Conservation (phyloP, 345 rosid species). For the Gossypium bickii region DNA sequence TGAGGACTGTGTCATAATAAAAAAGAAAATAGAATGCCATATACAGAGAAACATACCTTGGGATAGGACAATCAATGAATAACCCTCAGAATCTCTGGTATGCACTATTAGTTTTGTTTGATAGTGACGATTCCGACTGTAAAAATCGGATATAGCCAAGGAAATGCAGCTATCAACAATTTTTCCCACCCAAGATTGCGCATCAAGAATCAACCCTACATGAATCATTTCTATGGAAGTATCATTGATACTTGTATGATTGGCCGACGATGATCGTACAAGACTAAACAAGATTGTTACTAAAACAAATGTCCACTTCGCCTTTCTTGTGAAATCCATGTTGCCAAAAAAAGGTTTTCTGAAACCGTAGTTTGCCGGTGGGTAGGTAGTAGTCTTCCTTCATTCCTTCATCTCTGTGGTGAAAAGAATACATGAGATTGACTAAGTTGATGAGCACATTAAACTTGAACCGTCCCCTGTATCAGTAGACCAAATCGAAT, state of each 20-base stretch:
- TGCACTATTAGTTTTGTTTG: not conserved
- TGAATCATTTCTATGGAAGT: not conserved
- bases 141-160: constrained; percentile 12
- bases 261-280: not conserved
- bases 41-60: not conserved
- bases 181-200: constrained; percentile 2
- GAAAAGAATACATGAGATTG: no score
- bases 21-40: no score
- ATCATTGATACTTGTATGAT: not conserved
- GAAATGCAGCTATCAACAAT: constrained; percentile 1
- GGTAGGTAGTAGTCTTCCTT: no score
- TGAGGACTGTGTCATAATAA: no score
- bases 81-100: constrained; percentile 10
- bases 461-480: no score
- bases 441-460: no score
- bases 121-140: not conserved
- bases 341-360: no score
- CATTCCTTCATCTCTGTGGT: no score
- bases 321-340: not conserved
- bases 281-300: not conserved
- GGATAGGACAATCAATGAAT: not conserved
- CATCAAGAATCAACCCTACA: constrained; percentile 9
- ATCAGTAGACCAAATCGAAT: not conserved
- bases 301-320: not conserved
- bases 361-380: no score